Base-by-base conservation (phyloP, 768 basidiomycete species). In the Hygrophoropsis aurantiaca region DNA sequence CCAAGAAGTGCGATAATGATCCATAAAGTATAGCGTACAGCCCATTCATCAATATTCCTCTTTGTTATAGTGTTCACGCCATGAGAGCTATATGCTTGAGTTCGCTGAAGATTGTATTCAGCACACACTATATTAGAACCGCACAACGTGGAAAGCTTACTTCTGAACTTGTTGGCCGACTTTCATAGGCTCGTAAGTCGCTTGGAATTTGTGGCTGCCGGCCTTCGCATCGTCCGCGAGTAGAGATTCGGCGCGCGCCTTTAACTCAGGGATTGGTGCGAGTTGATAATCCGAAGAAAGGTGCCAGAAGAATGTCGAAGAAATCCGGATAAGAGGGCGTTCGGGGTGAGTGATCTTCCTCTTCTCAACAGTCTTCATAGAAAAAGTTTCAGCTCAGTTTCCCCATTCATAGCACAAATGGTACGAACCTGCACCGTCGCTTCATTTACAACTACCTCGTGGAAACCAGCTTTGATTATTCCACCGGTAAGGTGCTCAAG, bases 231-330 rank as follows among this genome's bases (percentile, higher is more conserved):
- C 66, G 19, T 70, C 39, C 9, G 73, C 67, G 40, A 73, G 68
- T 30, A 82, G 53, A 7, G 60, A 62, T 11, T 70, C 68, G 2
- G 83, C 81, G 25, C 75, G 77, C 5, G 70, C 66, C 9, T 64
- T 55, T 18, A 94, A 70, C 0, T 63, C 53, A 7, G 80, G 76
- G 3, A 92, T 78, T 2, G 89, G 82, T 7, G 66, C 70, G n/a
- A 94, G 75, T 42, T 89, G 83, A 48, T 80, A 82, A 62, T 94
- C 90, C 2, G 93, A 92, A 0, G 84, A 90, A 11, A 97, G 76
- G 59, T 94, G 92, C 88, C 89, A 95, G 74, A 97, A 97, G 67
- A 94, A 94, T 0, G 94, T 97, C 2, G 91, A 94, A 3, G 93
- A 94, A 53, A 98, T 94, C n/a, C 94, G 85, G 54, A 94, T 90